Evolutionary conservation across 1,139 yeast species (phyloP).

Genomic region (Taiozyma onychis): DNA sequence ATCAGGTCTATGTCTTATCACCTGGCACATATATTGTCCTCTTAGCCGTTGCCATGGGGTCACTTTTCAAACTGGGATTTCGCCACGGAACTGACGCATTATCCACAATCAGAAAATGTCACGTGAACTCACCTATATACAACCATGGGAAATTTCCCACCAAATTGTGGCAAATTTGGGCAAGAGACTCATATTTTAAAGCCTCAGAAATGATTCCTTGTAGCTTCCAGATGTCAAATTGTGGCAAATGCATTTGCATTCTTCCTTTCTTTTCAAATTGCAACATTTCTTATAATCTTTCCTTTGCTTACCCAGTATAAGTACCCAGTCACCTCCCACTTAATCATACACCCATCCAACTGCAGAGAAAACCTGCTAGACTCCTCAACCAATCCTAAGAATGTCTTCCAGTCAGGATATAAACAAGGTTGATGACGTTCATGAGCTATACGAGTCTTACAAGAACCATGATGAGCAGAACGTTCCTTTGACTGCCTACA

Average conservation of each 20-base stretch:
- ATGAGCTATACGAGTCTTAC: slow-evolving; percentile 8
- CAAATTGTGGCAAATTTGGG: neutral
- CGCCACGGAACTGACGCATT: neutral
- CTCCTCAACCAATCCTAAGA: neutral
- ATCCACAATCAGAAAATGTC: neutral
- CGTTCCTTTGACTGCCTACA: slow-evolving; percentile 26
- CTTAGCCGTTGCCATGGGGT: neutral
- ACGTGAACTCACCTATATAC: neutral
- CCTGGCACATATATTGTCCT: no score
- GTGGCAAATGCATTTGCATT: neutral
- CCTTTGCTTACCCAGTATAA: neutral
- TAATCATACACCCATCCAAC: no score
- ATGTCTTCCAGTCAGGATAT: neutral
- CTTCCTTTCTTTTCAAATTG: neutral
- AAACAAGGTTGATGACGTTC: slow-evolving; percentile 1
- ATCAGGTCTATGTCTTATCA: no score
- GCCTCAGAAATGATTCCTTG: neutral
- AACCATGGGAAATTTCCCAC: neutral
- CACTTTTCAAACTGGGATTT: neutral
- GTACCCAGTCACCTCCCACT: neutral
- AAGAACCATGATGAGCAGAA: neutral
- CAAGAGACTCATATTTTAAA: neutral
- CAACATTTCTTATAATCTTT: neutral
- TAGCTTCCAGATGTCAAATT: neutral
- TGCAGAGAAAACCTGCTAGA: no score